Base-by-base conservation (phyloP, 176 grass and related monocot species). In the Paspalum vaginatum region DNA sequence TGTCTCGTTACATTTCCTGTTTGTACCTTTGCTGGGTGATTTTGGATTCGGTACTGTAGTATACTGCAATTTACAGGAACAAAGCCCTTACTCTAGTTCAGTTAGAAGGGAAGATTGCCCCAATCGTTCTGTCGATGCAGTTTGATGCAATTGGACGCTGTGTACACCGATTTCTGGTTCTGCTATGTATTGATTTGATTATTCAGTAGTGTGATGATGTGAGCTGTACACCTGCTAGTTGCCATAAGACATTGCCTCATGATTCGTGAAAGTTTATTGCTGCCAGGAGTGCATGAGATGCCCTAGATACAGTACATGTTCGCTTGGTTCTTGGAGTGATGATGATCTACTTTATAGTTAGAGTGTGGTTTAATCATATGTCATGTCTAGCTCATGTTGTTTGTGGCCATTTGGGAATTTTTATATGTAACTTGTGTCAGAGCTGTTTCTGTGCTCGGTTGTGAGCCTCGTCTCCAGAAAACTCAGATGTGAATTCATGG, bases 71-170 rank as follows among this genome's bases (percentile, higher is more conserved):
- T 54, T 62, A 26, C 25, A 32, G 51, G 45, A 62, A 48, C 39
- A 56, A 54, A 7, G 16, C 7, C 1, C 18, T 61, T 9, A 0
- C 2, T 54, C 44, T 27, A 47, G 14, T 56, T 56, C 18, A 16
- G 8, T 68, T 80, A 68, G 9, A 27, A 44, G 20, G 15, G 40
- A 0, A 26, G 22, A 69, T 32, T 58, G 6, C 18, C 47, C 47
- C 27, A 53, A 4, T 79, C 53, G 12, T 53, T 79, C 61, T 79
- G 48, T 9, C 11, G 3, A 26, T 69, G 32, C 62, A 39, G 14
- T 68, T 84, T 54, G 38, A 80, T 79, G 76, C 39, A 78, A 72
- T 65, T 83, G n/a, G 39, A 64, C 32, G 25, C 14, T 21, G 9
- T 21, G 9, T 47, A 57, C 63, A 70, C 53, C 45, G 14, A 15